Evolutionary conservation across 106 monocot genomes (phyloP), one percentile per base, ranked within the genome.

Genomic region (Dendrobium chrysotoxum): DNA sequence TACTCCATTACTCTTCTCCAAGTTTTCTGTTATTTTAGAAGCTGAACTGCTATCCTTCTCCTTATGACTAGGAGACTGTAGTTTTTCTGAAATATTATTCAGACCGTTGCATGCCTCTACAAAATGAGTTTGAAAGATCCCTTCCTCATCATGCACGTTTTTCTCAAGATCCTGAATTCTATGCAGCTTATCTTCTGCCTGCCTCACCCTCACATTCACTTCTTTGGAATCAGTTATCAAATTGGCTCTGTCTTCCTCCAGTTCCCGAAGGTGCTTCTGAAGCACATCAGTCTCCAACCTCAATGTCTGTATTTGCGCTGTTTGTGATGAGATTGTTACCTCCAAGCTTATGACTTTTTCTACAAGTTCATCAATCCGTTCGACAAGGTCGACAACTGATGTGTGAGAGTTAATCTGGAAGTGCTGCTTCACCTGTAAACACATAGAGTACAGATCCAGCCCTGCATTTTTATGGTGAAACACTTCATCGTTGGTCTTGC

Each of bases 261-360:
- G 35, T 4, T 25, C 71, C 7, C 35, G 61, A 18, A 85, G 50
- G 6, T 85, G 61, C 53, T 82, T 81, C 5, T 82, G 81, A 5
- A 85, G 75, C 31, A 82, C 81, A 40, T 81, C 85, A 2, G 81
- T 85, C 61, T 85, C 85, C 30, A 66, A 72, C 16, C 78, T 85
- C 53, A 85, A 23, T 8, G 26, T 78, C 44, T 74, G 13, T 57
- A 85, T 78, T 40, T 82, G 82, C 2, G 82, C 61, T 2, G 61
- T 79, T 30, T 82, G 85, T 2, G 82, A 78, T 28, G 82, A 74
- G 13, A 85, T 71, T 6, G 47, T 79, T 41, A 82, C 44, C 72
- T 85, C 85, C 70, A 85, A 53, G 8, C 73, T 67, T 20, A 85
- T 82, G 31, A 85, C 79, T 65, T 85, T 85, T 11, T 79, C 79